A percentile compares a stretch with the other conserved stretches of the same genome.
Evolutionary conservation across 2,329 filamentous ascomycete genomes (phyloP).

Genomic region (Aulographum hederae): DNA sequence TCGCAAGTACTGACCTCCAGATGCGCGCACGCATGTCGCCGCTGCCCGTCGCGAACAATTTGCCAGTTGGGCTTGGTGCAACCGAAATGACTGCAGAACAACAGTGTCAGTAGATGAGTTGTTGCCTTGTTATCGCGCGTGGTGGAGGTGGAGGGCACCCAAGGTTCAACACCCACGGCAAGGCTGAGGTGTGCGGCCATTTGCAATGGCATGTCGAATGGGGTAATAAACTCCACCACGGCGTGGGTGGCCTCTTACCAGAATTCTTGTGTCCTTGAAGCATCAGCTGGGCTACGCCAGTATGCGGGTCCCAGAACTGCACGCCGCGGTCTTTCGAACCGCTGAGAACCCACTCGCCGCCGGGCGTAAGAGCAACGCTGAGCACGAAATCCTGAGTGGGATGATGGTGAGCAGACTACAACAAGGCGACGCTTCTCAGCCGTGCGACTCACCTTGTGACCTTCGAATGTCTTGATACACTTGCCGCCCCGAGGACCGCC

Average conservation of each 20-base stretch:
- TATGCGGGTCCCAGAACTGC: slow-evolving; percentile 95
- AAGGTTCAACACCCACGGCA: no score
- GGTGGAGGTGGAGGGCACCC: no score
- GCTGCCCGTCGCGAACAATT: slow-evolving; percentile 86
- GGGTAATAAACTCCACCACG: no score
- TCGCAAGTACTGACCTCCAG: slow-evolving; percentile 72
- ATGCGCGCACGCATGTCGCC: slow-evolving; percentile 96
- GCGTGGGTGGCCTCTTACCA: no score
- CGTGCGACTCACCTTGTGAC: slow-evolving; percentile 54
- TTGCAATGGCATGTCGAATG: no score
- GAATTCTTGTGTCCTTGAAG: slow-evolving; percentile 98
- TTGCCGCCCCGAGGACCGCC: slow-evolving; percentile 53
- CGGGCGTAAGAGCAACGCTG: slow-evolving; percentile 84
- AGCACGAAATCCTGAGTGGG: slow-evolving; percentile 71
- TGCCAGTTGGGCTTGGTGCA: slow-evolving; percentile 74
- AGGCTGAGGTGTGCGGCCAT: no score
- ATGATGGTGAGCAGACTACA: neutral
- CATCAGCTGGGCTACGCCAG: slow-evolving; percentile 91
- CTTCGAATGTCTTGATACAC: slow-evolving; percentile 92
- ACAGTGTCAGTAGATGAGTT: neutral
- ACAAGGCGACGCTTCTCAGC: neutral
- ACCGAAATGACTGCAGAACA: slow-evolving; percentile 64
- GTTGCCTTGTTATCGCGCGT: no score
- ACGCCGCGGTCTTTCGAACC: slow-evolving; percentile 95
- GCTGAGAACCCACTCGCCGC: slow-evolving; percentile 89